Evolutionary conservation across 2,329 filamentous ascomycete genomes (phyloP), one percentile per base, ranked within the genome.

Genomic region (Aspergillus amoenus): DNA sequence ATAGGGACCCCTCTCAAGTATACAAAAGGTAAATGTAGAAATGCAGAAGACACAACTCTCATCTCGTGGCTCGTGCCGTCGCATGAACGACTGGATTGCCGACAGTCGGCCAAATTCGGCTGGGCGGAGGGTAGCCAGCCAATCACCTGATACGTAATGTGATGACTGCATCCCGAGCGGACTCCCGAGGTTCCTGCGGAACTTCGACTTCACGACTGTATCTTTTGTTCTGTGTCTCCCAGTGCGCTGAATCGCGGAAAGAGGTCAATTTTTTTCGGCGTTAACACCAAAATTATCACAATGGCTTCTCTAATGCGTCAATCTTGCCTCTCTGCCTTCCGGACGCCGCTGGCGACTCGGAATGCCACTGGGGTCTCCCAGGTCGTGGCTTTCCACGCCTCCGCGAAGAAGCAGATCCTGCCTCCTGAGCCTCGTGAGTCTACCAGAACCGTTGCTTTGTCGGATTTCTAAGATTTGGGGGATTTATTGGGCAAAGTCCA

Each of bases 351-450:
- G 57, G 67, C 68, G 61, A 70, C 66, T 62, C 70, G 67, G 64
- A 72, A 73, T 68, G 66, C 64, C 49, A 47, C 64, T 55, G 68
- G 68, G 37, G 64, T 72, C 56, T 76, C 78, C 65, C 81, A 86
- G 75, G 81, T 87, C 68, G 88, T 92, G 64, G 88, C 90, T 67
- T 96, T 99, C 84, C 93, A 97, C 78, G 90, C 88, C 70, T 91
- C 90, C 42, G 83, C 86, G 76, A 84, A 85, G 78, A 84, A 85
- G 76, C 82, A 83, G 72, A 88, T 93, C 70, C 83, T 99, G 57
- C 91, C 93, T 59, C 88, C 92, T 55, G 84, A 89, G 64, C 92
- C 93, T 70, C 94, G 92, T 94, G 82, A 79, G 89, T 84, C 32
- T 34, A 44, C 30, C 39, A 12, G 12, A 32, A 48, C 49, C 45